Conservation (phyloP, 768 basidiomycete species). For the Rhodosporidiobolus sp. region DNA sequence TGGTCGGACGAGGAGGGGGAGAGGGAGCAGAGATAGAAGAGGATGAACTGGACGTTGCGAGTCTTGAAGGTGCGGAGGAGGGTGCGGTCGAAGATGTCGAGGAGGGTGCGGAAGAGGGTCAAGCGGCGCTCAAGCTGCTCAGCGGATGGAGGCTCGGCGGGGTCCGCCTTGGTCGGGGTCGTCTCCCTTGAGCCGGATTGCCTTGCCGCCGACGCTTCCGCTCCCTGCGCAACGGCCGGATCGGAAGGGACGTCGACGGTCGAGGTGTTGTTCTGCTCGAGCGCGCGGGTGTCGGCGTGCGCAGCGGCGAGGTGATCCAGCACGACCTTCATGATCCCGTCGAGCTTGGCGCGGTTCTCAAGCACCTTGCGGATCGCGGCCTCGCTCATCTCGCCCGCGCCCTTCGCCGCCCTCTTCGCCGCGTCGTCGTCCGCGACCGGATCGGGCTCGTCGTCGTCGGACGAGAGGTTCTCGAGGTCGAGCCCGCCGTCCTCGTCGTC, state of each 20-base stretch:
- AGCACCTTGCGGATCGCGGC: slow-evolving; percentile 48
- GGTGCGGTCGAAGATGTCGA: slow-evolving; percentile 87
- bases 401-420: slow-evolving; percentile 54
- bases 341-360: slow-evolving; percentile 75
- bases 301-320: slow-evolving; percentile 74
- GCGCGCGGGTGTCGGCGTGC: slow-evolving; percentile 19
- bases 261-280: slow-evolving; percentile 14
- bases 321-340: slow-evolving; percentile 75
- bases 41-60: slow-evolving; percentile 91
- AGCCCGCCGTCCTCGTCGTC: slow-evolving; percentile 52
- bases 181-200: slow-evolving; percentile 24
- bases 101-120: slow-evolving; percentile 76
- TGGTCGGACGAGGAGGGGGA: slow-evolving; percentile 83
- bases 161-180: slow-evolving; percentile 30
- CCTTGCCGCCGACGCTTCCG: neutral
- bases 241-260: slow-evolving; percentile 9
- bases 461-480: slow-evolving; percentile 51
- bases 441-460: slow-evolving; percentile 42
- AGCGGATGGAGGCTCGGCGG: slow-evolving; percentile 39
- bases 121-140: slow-evolving; percentile 51
- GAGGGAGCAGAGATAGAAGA: slow-evolving; percentile 93
- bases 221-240: neutral
- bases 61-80: slow-evolving; percentile 96
- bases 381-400: slow-evolving; percentile 46
- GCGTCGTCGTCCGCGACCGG: slow-evolving; percentile 44